Evolutionary conservation across 176 grass and related monocot species (phyloP).

Genomic region (Zoysia pacifica): DNA sequence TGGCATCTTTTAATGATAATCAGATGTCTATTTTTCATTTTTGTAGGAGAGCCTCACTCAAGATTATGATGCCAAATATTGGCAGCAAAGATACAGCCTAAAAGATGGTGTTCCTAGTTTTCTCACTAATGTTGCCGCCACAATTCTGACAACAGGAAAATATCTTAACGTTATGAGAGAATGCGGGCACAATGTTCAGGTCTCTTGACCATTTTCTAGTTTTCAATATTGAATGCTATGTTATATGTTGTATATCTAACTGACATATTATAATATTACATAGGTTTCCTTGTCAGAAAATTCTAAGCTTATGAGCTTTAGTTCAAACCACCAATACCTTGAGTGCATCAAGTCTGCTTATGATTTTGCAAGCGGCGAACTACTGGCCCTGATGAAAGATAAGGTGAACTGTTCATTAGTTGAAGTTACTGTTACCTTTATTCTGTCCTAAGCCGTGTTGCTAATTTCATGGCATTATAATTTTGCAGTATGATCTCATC

Average conservation of each 20-base stretch:
- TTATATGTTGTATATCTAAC: background rate
- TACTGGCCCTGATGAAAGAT: constrained; percentile 91
- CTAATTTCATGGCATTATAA: constrained; percentile 29
- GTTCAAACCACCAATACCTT: constrained; percentile 93
- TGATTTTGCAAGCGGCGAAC: constrained; percentile 93
- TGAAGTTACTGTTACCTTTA: constrained; percentile 24
- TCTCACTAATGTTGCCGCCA: constrained; percentile 83
- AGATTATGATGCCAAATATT: constrained; percentile 96
- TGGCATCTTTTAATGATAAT: constrained; percentile 32
- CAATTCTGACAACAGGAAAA: constrained; percentile 93
- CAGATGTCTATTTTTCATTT: constrained; percentile 32
- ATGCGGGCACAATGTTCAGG: constrained; percentile 92
- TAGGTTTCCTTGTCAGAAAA: constrained; percentile 92
- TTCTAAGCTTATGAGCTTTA: constrained; percentile 91
- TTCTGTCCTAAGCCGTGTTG: constrained; percentile 17
- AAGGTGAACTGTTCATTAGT: constrained; percentile 53
- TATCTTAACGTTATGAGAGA: constrained; percentile 99
- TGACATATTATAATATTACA: constrained; percentile 32
- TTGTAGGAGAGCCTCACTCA: constrained; percentile 84
- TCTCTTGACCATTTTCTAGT: constrained; percentile 37
- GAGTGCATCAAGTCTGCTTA: constrained; percentile 98
- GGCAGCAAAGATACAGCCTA: constrained; percentile 89
- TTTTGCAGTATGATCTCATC: constrained; percentile 76
- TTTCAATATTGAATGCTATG: constrained; percentile 5
- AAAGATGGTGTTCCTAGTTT: constrained; percentile 97